Percentiles rank a stretch among this genome's conserved stretches.
These are phyloP conservation scores for Diospyros lotus DNA, from an alignment of 148 eudicot genomes.

Conservation along the genomic window DNA sequence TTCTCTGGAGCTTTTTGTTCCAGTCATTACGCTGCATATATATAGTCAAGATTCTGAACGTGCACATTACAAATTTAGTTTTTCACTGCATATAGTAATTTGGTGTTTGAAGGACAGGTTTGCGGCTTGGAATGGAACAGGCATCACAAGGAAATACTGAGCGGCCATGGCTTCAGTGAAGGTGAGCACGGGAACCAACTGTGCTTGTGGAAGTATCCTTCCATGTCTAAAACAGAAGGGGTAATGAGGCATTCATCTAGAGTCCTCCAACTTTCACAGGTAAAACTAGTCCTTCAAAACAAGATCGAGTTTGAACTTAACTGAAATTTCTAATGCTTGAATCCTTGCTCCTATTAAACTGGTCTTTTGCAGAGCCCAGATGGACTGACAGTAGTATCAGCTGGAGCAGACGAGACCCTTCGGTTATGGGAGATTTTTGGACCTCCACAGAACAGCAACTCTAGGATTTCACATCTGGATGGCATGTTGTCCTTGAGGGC, in stretches of 20 bases:
- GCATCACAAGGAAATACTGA: constrained; percentile 35
- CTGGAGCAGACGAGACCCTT: constrained; percentile 35
- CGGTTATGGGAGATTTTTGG: constrained; percentile 41
- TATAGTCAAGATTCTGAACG: background rate
- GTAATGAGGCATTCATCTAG: constrained; percentile 16
- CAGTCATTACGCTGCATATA: background rate
- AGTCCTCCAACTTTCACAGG: constrained; percentile 43
- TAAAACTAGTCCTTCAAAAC: background rate
- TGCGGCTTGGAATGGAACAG: constrained; percentile 41
- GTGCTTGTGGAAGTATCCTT: constrained; percentile 48
- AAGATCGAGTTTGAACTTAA: background rate
- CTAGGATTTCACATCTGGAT: constrained; percentile 15
- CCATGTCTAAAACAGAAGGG: constrained; percentile 27
- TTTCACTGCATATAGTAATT: background rate
- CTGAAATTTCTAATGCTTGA: background rate
- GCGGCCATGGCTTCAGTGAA: constrained; percentile 29
- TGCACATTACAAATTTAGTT: background rate
- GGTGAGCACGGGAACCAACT: constrained; percentile 10
- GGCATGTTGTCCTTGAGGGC: constrained; percentile 23
- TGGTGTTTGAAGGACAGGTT: constrained; percentile 15
- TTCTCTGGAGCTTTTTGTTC: background rate
- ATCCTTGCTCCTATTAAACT: background rate
- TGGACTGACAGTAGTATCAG: constrained; percentile 33
- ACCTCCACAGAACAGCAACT: constrained; percentile 10
- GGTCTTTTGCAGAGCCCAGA: constrained; percentile 37